Percentiles rank a stretch among this genome's conserved stretches.
phyloP scores from a whole-genome alignment of 2,329 filamentous ascomycete genomes.

The Hypoxylon sp. region DNA sequence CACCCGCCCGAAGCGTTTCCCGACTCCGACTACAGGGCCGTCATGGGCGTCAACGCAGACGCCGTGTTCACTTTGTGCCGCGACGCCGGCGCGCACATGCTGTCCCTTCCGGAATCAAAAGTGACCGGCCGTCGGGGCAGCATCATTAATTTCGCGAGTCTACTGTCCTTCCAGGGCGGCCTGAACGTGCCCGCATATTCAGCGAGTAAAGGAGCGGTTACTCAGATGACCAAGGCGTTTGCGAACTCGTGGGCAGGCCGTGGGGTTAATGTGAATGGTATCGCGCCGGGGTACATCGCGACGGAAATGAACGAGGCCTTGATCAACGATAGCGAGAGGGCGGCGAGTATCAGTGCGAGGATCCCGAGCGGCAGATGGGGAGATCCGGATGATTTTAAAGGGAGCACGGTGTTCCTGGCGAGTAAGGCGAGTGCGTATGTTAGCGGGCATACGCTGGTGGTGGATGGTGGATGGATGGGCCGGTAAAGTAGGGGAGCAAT shows the following conservation, averaged over 20 bases:
- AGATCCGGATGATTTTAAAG: conserved; percentile 87
- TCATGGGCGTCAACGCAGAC: conserved; percentile 88
- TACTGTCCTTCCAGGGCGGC: conserved; percentile 87
- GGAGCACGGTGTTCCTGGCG: conserved; percentile 80
- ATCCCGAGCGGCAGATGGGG: conserved; percentile 91
- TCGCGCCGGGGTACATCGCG: conserved; percentile 89
- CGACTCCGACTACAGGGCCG: conserved; percentile 79
- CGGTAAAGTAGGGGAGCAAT: conserved; percentile 63
- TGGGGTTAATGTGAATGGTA: conserved; percentile 86
- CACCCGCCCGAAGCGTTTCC: conserved; percentile 82
- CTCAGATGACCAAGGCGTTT: conserved; percentile 85
- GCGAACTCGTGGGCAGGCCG: conserved; percentile 87
- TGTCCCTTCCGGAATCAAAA: conserved; percentile 63
- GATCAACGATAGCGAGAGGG: conserved; percentile 75
- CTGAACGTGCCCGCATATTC: conserved; percentile 91
- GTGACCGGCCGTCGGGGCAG: conserved; percentile 69
- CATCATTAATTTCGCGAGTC: conserved; percentile 86
- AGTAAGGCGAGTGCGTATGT: conserved; percentile 83
- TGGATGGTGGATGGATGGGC: conserved; percentile 95
- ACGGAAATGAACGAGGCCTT: conserved; percentile 95
- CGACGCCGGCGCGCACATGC: conserved; percentile 83
- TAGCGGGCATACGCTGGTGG: conserved; percentile 82
- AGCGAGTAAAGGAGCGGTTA: conserved; percentile 85
- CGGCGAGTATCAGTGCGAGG: conserved; percentile 78
- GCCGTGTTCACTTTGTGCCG: conserved; percentile 83